Percentiles rank a stretch among this genome's conserved stretches.
Conservation (phyloP, 208 protist genomes). For the Vickermania spadyakhi region DNA sequence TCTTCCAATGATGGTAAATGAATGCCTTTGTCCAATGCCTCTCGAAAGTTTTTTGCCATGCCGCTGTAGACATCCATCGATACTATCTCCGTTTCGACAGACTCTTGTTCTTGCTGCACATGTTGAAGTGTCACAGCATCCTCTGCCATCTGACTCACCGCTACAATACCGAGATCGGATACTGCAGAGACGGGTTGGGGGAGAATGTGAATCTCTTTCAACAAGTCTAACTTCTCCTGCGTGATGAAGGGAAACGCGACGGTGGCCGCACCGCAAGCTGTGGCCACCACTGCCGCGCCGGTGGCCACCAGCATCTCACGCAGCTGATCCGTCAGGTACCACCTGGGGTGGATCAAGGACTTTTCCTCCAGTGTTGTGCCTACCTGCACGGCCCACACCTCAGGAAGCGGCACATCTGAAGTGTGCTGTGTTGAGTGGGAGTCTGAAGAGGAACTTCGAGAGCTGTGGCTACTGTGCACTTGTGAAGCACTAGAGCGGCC, state of each 20-base stretch:
- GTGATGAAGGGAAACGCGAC: constrained; percentile 14
- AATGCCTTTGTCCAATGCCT: no score
- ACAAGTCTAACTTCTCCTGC: constrained; percentile 10
- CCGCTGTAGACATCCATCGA: no score
- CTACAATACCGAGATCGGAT: neutral
- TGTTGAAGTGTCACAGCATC: no score
- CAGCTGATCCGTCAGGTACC: neutral
- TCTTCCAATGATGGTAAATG: no score
- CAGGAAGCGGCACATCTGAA: neutral
- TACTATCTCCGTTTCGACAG: no score
- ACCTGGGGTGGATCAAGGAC: neutral
- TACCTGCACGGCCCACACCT: neutral
- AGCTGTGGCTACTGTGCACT: no score
- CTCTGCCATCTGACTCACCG: neutral
- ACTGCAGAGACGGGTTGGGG: neutral
- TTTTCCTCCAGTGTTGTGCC: neutral
- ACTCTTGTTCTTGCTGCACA: no score
- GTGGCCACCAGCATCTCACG: neutral
- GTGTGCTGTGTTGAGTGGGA: no score
- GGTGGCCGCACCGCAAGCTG: constrained; percentile 1
- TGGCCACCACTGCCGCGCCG: neutral
- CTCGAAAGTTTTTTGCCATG: no score
- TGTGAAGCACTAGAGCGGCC: no score
- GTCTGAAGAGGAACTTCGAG: no score
- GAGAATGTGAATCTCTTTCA: constrained; percentile 6